Percentiles rank a stretch among this genome's conserved stretches.
phyloP scores from a whole-genome alignment of 345 rosid species.

The Syzygium grande region DNA sequence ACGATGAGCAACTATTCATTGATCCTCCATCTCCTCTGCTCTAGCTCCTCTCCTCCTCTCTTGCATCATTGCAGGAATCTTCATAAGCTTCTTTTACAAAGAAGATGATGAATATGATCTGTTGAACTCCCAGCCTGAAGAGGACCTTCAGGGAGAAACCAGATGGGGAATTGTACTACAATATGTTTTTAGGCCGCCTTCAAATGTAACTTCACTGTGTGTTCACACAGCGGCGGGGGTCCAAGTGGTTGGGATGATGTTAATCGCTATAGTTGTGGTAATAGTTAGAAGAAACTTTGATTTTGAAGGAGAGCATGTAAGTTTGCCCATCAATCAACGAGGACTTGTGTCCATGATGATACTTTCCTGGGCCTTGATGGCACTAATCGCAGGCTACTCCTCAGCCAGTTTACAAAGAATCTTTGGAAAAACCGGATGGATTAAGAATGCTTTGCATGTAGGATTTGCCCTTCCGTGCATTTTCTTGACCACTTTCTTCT shows the following conservation, averaged over 20 bases:
- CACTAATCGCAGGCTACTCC: conserved; percentile 25
- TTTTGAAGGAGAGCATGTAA: background rate
- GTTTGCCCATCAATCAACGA: conserved; percentile 30
- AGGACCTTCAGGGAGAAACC: conserved; percentile 25
- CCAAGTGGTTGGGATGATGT: conserved; percentile 26
- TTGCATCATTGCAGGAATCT: conserved; percentile 33
- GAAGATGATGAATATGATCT: conserved; percentile 24
- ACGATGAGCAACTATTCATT: conserved; percentile 25
- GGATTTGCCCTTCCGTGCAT: conserved; percentile 27
- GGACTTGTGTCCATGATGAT: conserved; percentile 33
- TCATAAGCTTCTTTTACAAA: conserved; percentile 26
- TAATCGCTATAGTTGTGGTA: conserved; percentile 28
- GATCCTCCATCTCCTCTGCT: conserved; percentile 27
- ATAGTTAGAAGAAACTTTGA: conserved; percentile 6
- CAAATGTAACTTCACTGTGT: conserved; percentile 17
- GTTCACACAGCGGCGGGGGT: conserved; percentile 25
- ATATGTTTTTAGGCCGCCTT: conserved; percentile 31
- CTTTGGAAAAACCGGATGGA: conserved; percentile 31
- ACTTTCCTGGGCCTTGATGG: conserved; percentile 25
- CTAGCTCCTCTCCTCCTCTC: conserved; percentile 30
- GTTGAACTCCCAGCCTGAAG: conserved; percentile 28
- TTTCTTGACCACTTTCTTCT: no score
- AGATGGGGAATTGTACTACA: conserved; percentile 36
- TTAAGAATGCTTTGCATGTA: conserved; percentile 23
- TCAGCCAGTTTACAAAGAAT: conserved; percentile 25